Base-by-base conservation (phyloP, 1,139 yeast genomes). In the Suhomyces maxii region DNA sequence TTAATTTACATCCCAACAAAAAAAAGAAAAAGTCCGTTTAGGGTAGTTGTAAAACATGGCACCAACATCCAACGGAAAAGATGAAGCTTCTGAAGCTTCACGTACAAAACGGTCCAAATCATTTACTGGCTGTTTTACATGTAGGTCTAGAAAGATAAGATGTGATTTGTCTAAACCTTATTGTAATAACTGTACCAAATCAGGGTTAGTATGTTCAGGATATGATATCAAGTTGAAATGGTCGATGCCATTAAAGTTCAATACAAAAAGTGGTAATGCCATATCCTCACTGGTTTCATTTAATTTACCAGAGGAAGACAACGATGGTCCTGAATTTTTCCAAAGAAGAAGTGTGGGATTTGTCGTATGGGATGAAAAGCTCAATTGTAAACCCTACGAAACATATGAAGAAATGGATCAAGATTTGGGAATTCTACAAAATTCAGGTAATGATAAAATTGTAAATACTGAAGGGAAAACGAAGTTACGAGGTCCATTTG, bases 401-500 rank as follows among this genome's bases (percentile, higher is more conserved):
- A 80, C 83, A 10, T 89, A 90, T 59, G 90, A 87, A 39, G 96
- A 88, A 36, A 84, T 90, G 84, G 96, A 89, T 60, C 69, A 73
- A 39, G 90, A 87, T 55, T 69, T 90, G 42, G 77, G 82, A 7
- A 68, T 77, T 9, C 68, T 89, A 30, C 88, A 87, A 56, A 69
- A 79, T 30, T 80, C 85, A 5, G 72, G 75, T 8, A 60, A 64
- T 33, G 71, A 71, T 44, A 53, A 58, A 4, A 63, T 78, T 42
- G 71, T 68, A 1, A 55, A 56, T 18, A 44, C 43, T 6, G 68
- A 67, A 30, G 71, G 73, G 2, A 76, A 77, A 48, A 84, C 95
- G 0, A 77, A 80, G 65, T 61, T 80, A 11, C 66, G 79, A 44
- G 96, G 96, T 0, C 95, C 95, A 9, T 90, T 89, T 69, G 96